Conservation (phyloP, 73 alveolate species). For the Paramecium sonneborni region DNA sequence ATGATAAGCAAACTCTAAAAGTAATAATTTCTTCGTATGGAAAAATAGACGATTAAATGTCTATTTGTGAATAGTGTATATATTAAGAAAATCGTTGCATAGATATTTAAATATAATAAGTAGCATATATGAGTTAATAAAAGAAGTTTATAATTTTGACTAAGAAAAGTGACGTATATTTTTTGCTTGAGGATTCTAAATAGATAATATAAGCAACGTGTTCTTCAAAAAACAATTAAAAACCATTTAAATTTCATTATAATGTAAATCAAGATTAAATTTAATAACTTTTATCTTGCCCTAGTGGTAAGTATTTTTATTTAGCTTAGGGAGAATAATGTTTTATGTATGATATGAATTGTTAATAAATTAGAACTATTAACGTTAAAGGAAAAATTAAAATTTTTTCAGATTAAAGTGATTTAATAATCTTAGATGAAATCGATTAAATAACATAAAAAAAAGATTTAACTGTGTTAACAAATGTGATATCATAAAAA, state of each 20-base stretch:
- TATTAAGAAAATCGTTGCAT: background rate
- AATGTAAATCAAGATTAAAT: background rate
- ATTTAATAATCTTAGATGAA: background rate
- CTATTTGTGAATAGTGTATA: background rate
- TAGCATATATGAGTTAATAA: background rate
- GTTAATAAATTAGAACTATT: background rate
- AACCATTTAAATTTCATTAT: background rate
- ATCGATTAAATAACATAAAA: background rate
- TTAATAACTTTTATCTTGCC: background rate
- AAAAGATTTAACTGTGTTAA: background rate
- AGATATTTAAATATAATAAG: background rate
- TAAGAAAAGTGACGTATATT: background rate
- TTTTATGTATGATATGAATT: background rate
- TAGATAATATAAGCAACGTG: background rate
- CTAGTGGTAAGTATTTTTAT: background rate
- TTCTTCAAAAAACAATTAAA: background rate
- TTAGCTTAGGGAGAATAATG: background rate
- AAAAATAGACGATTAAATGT: background rate
- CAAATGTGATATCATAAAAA: background rate
- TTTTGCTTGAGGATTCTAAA: background rate
- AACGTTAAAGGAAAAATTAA: background rate
- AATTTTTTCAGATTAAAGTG: background rate
- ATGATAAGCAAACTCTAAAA: background rate
- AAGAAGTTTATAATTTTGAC: background rate
- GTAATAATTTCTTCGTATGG: background rate